Conservation (phyloP, 1,284 basidiomycete genomes). For the Athelia sp. region DNA sequence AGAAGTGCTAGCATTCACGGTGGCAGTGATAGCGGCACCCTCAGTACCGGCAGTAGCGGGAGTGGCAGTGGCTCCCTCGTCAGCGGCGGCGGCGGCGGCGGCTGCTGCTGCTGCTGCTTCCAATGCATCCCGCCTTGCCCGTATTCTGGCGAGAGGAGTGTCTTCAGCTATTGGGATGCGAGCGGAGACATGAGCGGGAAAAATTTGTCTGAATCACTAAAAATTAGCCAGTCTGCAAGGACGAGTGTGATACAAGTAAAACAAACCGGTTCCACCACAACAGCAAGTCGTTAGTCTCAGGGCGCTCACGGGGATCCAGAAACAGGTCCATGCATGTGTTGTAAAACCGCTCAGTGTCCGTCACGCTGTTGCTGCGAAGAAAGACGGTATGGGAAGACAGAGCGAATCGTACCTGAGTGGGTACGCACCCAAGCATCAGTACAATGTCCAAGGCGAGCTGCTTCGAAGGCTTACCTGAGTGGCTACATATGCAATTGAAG, state of each 20-base stretch:
- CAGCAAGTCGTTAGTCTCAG: constrained; percentile 6
- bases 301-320: constrained; percentile 5
- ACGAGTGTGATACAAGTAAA: neutral
- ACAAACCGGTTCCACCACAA: constrained; percentile 10
- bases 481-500: neutral
- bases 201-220: too few relatives aligned
- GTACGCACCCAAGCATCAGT: neutral
- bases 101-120: too few relatives aligned
- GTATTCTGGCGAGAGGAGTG: too few relatives aligned
- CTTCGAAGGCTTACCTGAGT: neutral
- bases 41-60: too few relatives aligned
- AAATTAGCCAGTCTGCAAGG: too few relatives aligned
- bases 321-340: constrained; percentile 6
- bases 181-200: too few relatives aligned
- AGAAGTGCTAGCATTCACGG: too few relatives aligned
- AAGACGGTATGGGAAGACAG: constrained; percentile 5
- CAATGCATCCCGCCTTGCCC: too few relatives aligned
- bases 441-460: neutral
- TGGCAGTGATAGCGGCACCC: too few relatives aligned
- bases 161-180: too few relatives aligned
- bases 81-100: too few relatives aligned
- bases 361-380: constrained; percentile 4
- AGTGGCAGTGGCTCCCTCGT: too few relatives aligned
- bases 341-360: constrained; percentile 9
- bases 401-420: neutral